Percentiles rank a stretch among this genome's conserved stretches.
phyloP scores from a whole-genome alignment of 192 early-diverging fungal species.

The Coemansia sp. region DNA sequence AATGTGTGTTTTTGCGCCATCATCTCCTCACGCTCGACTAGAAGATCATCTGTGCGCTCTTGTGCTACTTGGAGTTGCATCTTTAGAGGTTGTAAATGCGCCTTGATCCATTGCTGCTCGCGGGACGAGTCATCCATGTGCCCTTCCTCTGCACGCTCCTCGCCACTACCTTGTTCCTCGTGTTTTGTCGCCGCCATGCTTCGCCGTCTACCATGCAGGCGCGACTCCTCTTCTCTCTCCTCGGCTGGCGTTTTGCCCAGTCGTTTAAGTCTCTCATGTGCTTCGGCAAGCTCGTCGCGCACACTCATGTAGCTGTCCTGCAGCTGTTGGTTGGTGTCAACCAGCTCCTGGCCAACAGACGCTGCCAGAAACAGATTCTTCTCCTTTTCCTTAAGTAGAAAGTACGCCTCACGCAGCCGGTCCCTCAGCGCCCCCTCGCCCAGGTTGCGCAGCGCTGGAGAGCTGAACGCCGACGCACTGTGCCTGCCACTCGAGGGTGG shows the following conservation, averaged over 20 bases:
- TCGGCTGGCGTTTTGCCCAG: not conserved
- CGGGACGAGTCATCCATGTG: slow-evolving; percentile 5
- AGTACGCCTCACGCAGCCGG: slow-evolving; percentile 45
- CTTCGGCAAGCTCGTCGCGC: slow-evolving; percentile 23
- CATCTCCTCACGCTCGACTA: slow-evolving; percentile 42
- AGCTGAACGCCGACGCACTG: slow-evolving; percentile 23
- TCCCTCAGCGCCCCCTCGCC: slow-evolving; percentile 33
- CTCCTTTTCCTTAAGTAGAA: slow-evolving; percentile 50
- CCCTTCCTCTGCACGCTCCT: not conserved
- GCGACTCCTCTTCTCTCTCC: slow-evolving; percentile 11
- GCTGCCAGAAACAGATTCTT: slow-evolving; percentile 43
- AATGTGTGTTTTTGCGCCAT: slow-evolving; percentile 23
- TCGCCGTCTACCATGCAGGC: slow-evolving; percentile 34
- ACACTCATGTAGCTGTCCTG: slow-evolving; percentile 28
- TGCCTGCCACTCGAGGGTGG: slow-evolving; percentile 10
- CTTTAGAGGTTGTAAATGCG: slow-evolving; percentile 34
- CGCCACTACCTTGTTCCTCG: not conserved
- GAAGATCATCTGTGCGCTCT: slow-evolving; percentile 41
- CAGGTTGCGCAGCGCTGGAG: slow-evolving; percentile 42
- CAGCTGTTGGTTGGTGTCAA: slow-evolving; percentile 48
- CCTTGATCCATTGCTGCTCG: slow-evolving; percentile 31
- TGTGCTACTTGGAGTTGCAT: slow-evolving; percentile 37
- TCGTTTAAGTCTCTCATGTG: slow-evolving; percentile 11
- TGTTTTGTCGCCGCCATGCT: slow-evolving; percentile 25
- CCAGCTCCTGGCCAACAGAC: slow-evolving; percentile 48